Evolutionary conservation across 1,139 yeast genomes (phyloP).

Genomic region (Komagataea norvegica): DNA sequence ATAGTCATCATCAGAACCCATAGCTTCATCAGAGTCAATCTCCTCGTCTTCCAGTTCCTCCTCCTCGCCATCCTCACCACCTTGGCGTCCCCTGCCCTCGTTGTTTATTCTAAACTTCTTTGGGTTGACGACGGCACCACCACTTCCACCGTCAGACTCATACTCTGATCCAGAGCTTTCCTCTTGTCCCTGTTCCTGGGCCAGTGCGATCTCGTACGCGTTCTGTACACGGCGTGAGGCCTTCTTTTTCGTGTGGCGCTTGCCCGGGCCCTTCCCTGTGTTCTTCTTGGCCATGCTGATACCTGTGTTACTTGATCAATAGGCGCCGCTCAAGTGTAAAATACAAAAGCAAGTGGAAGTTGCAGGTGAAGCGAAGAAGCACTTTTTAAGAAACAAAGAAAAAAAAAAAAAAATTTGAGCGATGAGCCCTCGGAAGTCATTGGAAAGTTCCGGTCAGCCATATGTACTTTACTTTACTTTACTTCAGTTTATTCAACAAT

Average conservation of each 20-base stretch:
- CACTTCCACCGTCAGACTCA: slow-evolving; percentile 19
- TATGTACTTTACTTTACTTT: neutral
- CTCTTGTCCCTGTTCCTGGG: slow-evolving; percentile 28
- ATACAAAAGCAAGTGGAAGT: too few species aligned
- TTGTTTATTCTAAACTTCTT: slow-evolving; percentile 25
- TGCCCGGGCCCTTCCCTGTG: neutral
- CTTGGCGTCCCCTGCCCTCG: slow-evolving; percentile 15
- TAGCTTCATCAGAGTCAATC: slow-evolving; percentile 69
- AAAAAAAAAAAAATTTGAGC: neutral
- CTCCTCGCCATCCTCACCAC: slow-evolving; percentile 34
- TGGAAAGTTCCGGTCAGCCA: neutral
- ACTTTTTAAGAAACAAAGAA: too few species aligned
- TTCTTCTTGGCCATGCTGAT: slow-evolving; percentile 4
- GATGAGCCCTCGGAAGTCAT: slow-evolving; percentile 7
- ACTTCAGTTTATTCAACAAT: too few species aligned
- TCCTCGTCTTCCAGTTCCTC: slow-evolving; percentile 60
- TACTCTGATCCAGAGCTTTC: slow-evolving; percentile 31
- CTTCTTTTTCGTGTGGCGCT: slow-evolving; percentile 23
- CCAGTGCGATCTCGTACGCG: slow-evolving; percentile 46
- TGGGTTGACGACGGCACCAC: slow-evolving; percentile 36
- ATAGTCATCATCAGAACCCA: slow-evolving; percentile 71
- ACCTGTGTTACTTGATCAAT: too few species aligned
- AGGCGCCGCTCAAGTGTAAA: too few species aligned
- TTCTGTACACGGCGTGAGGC: slow-evolving; percentile 35
- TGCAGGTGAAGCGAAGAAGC: too few species aligned